A percentile compares a stretch with the other conserved stretches of the same genome.
Conservation (phyloP, 2,329 filamentous ascomycete species). For the Phialocephala sp. region DNA sequence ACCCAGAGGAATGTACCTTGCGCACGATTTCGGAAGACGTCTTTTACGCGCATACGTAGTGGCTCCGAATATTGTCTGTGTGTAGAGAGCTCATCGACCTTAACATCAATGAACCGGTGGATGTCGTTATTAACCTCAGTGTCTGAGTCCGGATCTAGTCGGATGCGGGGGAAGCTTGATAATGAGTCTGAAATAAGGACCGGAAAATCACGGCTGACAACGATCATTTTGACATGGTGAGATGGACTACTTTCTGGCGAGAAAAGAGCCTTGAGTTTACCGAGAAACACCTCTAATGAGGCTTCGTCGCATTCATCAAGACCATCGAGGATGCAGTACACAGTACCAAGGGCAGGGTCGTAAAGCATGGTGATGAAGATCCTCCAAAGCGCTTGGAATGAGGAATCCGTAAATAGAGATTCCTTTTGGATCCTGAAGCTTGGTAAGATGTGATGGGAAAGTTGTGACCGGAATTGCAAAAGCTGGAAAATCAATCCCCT, state of each 20-base stretch:
- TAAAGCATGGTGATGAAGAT: too few species aligned
- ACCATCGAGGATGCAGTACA: too few species aligned
- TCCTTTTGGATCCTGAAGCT: too few species aligned
- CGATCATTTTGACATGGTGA: conserved; percentile 33
- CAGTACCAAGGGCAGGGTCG: too few species aligned
- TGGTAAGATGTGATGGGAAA: too few species aligned
- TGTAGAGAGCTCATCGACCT: conserved; percentile 31
- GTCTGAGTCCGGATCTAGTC: conserved; percentile 35
- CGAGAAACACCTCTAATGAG: too few species aligned
- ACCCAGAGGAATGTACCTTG: conserved; percentile 46
- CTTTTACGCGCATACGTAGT: conserved; percentile 26
- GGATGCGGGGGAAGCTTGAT: conserved; percentile 30
- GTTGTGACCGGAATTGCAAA: too few species aligned
- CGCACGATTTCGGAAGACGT: conserved; percentile 33
- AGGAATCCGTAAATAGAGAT: too few species aligned
- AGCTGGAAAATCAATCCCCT: too few species aligned
- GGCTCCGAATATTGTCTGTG: conserved; percentile 26
- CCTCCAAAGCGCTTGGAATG: too few species aligned
- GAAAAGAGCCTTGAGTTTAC: conserved; percentile 4
- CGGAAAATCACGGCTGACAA: conserved; percentile 35
- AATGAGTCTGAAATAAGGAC: conserved; percentile 26
- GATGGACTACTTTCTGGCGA: conserved; percentile 15
- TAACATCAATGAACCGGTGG: conserved; percentile 35
- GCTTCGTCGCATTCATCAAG: too few species aligned
- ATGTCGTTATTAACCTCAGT: conserved; percentile 35